Evolutionary conservation across 306 rosid genomes (phyloP), one percentile per base, ranked within the genome.

Genomic region (Cucurbita moschata): DNA sequence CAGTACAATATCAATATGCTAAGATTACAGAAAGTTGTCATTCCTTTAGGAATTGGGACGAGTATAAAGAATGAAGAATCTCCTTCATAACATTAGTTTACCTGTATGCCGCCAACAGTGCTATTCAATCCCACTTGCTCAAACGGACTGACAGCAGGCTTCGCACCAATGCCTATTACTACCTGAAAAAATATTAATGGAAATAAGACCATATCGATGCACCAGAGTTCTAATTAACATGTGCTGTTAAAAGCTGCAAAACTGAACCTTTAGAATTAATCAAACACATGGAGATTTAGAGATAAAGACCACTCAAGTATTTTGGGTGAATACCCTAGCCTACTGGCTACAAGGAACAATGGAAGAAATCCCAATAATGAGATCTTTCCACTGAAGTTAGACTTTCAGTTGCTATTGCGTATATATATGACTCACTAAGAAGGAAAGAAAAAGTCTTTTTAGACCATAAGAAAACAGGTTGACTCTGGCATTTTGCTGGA

Each of bases 101-200:
- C 96, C 96, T 87, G 86, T 83, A 88, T 86, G 71, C 96, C 98
- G 77, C 96, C 96, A 79, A 87, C 89, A 69, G 75, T 83, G 55
- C 78, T 62, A 83, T 87, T 86, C 83, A 93, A 80, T 35, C 92
- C 96, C 73, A 82, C 82, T 42, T 77, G 79, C 84, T 89, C 95
- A 70, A 94, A 94, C 79, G 96, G 84, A 75, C 96, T 59, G 46
- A 89, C 90, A 50, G 97, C 86, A 79, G 96, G 97, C 84, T 87
- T 90, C 11, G 95, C 87, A 76, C 98, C 98, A 72, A 94, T 87
- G 73, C 97, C 97, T 64, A 94, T 79, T 71, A 90, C 76, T 73
- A 94, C 92, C 98, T 88, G 85, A 63, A 73, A 79, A 64, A 43
- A 62, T 19, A 11, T 42, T 5, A 49, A 59, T 11, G 38, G 42